These are phyloP conservation scores for Phyllosticta citribraziliensis DNA, from an alignment of 2,329 filamentous ascomycete species.

Conservation along the genomic window DNA sequence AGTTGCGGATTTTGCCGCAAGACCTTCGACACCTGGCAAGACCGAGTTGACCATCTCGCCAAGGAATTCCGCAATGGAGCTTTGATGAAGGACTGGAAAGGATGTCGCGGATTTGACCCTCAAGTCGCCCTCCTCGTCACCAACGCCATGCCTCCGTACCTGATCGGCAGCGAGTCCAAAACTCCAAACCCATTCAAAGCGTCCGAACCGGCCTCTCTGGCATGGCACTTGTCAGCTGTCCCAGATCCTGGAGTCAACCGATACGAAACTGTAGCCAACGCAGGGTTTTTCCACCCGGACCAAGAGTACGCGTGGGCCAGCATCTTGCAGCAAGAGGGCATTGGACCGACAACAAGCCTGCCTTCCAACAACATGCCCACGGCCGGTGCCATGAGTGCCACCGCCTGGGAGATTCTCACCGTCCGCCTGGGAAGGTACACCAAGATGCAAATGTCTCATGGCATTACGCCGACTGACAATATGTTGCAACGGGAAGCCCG, in stretches of 20 bases:
- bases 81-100: constrained; percentile 46
- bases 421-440: constrained; percentile 37
- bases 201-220: constrained; percentile 24
- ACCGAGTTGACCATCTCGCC: constrained; percentile 43
- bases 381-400: constrained; percentile 17
- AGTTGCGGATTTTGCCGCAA: constrained; percentile 45
- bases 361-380: constrained; percentile 10
- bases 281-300: constrained; percentile 2
- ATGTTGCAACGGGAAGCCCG: constrained; percentile 40
- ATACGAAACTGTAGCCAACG: neutral
- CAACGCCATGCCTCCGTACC: constrained; percentile 43
- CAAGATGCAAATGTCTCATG: constrained; percentile 27
- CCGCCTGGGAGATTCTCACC: constrained; percentile 42
- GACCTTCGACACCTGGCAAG: constrained; percentile 41
- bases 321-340: neutral
- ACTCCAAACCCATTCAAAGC: constrained; percentile 35
- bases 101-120: constrained; percentile 43
- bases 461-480: constrained; percentile 37
- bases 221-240: constrained; percentile 18
- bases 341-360: neutral
- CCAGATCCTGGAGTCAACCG: constrained; percentile 11
- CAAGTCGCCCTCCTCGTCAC: constrained; percentile 39
- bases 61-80: constrained; percentile 45
- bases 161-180: constrained; percentile 36
- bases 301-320: neutral